Conservation (phyloP, 2,329 filamentous ascomycete genomes). For the Xylaria sp. region DNA sequence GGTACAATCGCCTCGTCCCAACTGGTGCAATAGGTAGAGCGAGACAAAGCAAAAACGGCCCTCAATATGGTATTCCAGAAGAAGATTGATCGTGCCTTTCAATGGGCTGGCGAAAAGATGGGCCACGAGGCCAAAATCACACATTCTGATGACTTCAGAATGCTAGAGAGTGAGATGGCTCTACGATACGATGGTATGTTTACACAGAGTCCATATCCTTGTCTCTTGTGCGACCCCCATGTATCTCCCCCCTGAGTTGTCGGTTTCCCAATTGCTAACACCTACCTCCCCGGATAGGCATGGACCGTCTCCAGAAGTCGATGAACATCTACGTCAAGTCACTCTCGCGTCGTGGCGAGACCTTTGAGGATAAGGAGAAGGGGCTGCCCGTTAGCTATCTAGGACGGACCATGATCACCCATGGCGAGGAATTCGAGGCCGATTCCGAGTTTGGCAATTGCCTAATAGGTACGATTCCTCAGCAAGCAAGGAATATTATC, state of each 20-base stretch:
- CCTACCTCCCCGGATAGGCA: slow-evolving; percentile 67
- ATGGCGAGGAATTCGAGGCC: slow-evolving; percentile 91
- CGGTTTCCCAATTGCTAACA: slow-evolving; percentile 19
- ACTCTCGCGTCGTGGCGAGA: slow-evolving; percentile 83
- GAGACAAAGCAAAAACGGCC: slow-evolving; percentile 11
- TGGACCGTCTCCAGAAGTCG: slow-evolving; percentile 88
- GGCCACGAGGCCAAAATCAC: slow-evolving; percentile 88
- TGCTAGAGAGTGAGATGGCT: slow-evolving; percentile 88
- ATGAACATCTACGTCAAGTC: slow-evolving; percentile 91
- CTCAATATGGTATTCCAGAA: slow-evolving; percentile 71
- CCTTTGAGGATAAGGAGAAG: slow-evolving; percentile 86
- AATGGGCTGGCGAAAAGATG: slow-evolving; percentile 99
- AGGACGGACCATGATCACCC: slow-evolving; percentile 84
- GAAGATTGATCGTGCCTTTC: slow-evolving; percentile 94
- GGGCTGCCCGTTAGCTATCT: slow-evolving; percentile 81
- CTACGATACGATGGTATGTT: slow-evolving; percentile 84
- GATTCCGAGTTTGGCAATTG: slow-evolving; percentile 93
- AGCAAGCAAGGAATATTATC: neutral
- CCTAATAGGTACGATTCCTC: slow-evolving; percentile 70
- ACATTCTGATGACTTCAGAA: slow-evolving; percentile 90
- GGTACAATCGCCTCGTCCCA: neutral
- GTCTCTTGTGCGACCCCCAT: neutral
- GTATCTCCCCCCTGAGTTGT: neutral
- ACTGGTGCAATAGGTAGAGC: slow-evolving; percentile 27
- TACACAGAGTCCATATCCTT: no score